Percentiles rank a stretch among this genome's conserved stretches.
phyloP scores from a whole-genome alignment of 1,284 basidiomycete species.

The Malassezia furfur region DNA sequence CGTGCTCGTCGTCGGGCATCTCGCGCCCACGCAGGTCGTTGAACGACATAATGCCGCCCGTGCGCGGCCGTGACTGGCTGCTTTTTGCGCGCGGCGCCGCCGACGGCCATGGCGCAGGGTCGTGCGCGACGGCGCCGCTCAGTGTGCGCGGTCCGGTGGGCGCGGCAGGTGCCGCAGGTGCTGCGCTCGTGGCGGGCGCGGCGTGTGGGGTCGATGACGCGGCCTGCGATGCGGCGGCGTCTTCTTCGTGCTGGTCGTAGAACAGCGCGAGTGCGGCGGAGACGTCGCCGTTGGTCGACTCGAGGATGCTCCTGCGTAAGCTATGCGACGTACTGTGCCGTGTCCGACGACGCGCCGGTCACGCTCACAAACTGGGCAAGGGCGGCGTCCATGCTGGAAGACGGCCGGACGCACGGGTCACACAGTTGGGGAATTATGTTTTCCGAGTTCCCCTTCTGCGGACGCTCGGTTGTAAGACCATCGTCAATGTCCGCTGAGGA shows the following conservation, averaged over 20 bases:
- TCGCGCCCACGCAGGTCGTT: conserved; percentile 34
- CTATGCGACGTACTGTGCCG: conserved; percentile 29
- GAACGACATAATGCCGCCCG: conserved; percentile 48
- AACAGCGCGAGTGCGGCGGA: conserved; percentile 48
- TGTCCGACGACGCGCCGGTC: conserved; percentile 44
- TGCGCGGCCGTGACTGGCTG: not conserved
- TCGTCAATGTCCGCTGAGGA: conserved; percentile 4
- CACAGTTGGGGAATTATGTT: conserved; percentile 1
- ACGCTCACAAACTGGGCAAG: conserved; percentile 40
- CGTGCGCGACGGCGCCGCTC: conserved; percentile 32
- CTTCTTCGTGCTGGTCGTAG: conserved; percentile 36
- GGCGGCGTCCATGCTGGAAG: conserved; percentile 27
- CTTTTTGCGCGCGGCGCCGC: not conserved
- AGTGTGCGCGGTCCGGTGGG: conserved; percentile 45
- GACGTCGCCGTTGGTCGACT: conserved; percentile 46
- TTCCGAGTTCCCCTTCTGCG: not conserved
- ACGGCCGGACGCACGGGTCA: conserved; percentile 12
- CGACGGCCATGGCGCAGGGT: conserved; percentile 8
- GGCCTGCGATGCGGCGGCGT: not conserved
- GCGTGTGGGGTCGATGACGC: conserved; percentile 8
- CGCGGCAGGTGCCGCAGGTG: not conserved
- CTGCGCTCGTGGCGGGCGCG: not conserved
- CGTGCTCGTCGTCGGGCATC: conserved; percentile 27
- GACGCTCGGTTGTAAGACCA: not conserved
- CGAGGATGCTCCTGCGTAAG: conserved; percentile 43